Evolutionary conservation across 768 basidiomycete genomes (phyloP).

Genomic region (Pleurotus djamor): DNA sequence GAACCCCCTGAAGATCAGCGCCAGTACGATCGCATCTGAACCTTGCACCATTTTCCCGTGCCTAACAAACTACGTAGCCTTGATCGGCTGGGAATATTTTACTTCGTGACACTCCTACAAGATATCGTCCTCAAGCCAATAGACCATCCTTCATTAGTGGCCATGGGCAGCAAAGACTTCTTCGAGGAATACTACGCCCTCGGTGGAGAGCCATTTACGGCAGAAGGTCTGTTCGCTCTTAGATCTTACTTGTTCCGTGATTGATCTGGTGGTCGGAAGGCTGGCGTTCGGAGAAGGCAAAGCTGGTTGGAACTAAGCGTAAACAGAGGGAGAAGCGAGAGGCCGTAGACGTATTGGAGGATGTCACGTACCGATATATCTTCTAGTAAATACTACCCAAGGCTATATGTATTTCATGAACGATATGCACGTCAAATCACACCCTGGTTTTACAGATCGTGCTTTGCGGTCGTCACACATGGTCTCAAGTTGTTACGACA

Average conservation of each 20-base stretch:
- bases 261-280: constrained; percentile 1
- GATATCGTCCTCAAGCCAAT: constrained; percentile 10
- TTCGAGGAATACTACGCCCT: constrained; percentile 13
- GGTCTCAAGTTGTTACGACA: too few relatives aligned
- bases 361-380: constrained; percentile 1
- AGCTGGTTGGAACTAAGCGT: constrained; percentile 3
- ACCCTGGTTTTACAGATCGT: too few relatives aligned
- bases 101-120: constrained; percentile 11
- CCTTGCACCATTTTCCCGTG: background rate
- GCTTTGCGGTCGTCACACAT: too few relatives aligned
- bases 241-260: background rate
- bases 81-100: constrained; percentile 13
- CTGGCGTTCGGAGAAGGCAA: background rate
- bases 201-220: constrained; percentile 12
- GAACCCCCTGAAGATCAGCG: constrained; percentile 15
- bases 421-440: too few relatives aligned
- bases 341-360: constrained; percentile 2
- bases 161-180: constrained; percentile 11
- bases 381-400: too few relatives aligned
- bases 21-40: constrained; percentile 8
- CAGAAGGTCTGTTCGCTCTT: constrained; percentile 6
- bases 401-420: too few relatives aligned
- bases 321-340: background rate
- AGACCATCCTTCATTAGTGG: constrained; percentile 5
- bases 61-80: constrained; percentile 8